Percentiles rank a stretch among this genome's conserved stretches.
Evolutionary conservation across 768 basidiomycete species (phyloP).

Genomic region (Lentinus tigrinus): DNA sequence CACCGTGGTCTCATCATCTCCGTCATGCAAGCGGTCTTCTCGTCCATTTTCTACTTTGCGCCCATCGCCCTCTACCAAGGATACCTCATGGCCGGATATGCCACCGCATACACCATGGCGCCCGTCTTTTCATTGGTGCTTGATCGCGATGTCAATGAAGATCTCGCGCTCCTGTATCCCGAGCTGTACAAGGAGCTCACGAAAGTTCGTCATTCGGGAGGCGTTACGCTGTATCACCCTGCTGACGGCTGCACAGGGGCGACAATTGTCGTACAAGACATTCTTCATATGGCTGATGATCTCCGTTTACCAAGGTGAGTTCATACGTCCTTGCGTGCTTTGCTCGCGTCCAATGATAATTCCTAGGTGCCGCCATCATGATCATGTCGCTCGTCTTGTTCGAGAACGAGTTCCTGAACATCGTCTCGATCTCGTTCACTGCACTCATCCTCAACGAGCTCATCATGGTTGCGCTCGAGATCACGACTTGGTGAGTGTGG

Average conservation of each 20-base stretch:
- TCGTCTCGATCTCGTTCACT: conserved; percentile 97
- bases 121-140: conserved; percentile 97
- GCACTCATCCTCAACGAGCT: conserved; percentile 94
- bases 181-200: conserved; percentile 97
- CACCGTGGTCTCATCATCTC: conserved; percentile 97
- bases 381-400: conserved; percentile 94
- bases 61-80: conserved; percentile 98
- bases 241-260: conserved; percentile 57
- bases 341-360: background rate
- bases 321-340: conserved; percentile 3
- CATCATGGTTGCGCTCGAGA: conserved; percentile 98
- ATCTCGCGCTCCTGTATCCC: conserved; percentile 91
- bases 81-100: conserved; percentile 97
- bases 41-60: conserved; percentile 89
- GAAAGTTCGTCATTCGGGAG: conserved; percentile 57
- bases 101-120: conserved; percentile 96
- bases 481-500: conserved; percentile 80
- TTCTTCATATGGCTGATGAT: conserved; percentile 99
- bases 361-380: conserved; percentile 93
- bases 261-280: conserved; percentile 93
- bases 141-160: conserved; percentile 94
- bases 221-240: too few relatives aligned
- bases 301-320: conserved; percentile 89
- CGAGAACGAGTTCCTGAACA: conserved; percentile 96
- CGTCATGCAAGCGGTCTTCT: conserved; percentile 96